A percentile compares a stretch with the other conserved stretches of the same genome.
Conservation (phyloP, 345 rosid genomes). For the Clarkia xantiana region DNA sequence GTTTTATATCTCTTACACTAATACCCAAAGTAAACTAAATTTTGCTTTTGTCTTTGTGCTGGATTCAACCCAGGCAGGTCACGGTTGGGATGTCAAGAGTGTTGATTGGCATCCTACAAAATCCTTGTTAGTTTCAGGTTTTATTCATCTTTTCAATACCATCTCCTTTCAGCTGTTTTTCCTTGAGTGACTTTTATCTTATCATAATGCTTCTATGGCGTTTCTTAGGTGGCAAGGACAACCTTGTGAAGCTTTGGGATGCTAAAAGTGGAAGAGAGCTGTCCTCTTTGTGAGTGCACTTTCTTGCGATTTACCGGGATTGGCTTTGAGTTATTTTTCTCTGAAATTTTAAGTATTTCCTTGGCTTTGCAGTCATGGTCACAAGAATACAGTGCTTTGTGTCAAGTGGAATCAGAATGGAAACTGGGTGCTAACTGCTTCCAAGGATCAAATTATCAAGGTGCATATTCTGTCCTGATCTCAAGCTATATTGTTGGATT, state of each 20-base stretch:
- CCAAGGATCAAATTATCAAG: conserved; percentile 96
- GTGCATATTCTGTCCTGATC: conserved; percentile 18
- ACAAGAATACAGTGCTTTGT: conserved; percentile 89
- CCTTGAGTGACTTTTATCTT: background rate
- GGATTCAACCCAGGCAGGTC: conserved; percentile 99
- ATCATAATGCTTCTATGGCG: background rate
- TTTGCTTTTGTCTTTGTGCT: conserved; percentile 13
- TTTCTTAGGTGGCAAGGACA: conserved; percentile 80
- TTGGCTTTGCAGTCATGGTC: conserved; percentile 75
- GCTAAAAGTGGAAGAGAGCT: conserved; percentile 83
- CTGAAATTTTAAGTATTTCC: conserved; percentile 1
- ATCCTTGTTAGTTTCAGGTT: conserved; percentile 89
- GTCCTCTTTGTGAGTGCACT: conserved; percentile 65
- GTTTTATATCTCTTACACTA: background rate
- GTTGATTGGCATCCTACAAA: conserved; percentile 99
- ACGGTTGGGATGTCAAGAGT: conserved; percentile 99
- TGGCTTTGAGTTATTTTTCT: background rate
- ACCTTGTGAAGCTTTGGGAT: conserved; percentile 99
- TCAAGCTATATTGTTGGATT: background rate
- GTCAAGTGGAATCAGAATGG: conserved; percentile 99
- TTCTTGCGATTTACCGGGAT: background rate
- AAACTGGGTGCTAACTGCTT: conserved; percentile 90
- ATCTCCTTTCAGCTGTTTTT: conserved; percentile 4
- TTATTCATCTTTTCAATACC: conserved; percentile 5
- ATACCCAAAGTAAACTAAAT: conserved; percentile 30